These are phyloP conservation scores for Hymenoscyphus scutula DNA, from an alignment of 2,329 filamentous ascomycete species.

Conservation along the genomic window DNA sequence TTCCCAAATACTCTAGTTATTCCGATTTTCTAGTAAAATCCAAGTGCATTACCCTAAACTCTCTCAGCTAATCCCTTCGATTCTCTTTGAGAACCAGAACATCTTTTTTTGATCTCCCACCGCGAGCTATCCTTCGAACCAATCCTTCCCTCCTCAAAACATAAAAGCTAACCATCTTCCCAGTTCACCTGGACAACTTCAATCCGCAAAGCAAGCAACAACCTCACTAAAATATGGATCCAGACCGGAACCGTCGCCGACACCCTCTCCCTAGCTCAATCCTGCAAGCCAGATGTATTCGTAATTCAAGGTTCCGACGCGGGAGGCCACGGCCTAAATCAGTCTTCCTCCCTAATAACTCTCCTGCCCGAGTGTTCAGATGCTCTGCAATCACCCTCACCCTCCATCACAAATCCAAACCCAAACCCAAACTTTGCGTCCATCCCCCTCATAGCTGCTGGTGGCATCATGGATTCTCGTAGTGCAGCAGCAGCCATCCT, in stretches of 20 bases:
- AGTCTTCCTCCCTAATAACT: slow-evolving; percentile 29
- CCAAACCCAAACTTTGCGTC: slow-evolving; percentile 11
- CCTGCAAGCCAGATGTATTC: slow-evolving; percentile 28
- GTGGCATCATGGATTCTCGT: slow-evolving; percentile 36
- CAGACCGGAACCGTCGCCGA: slow-evolving; percentile 28
- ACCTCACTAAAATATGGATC: slow-evolving; percentile 29
- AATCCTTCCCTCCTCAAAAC: background rate
- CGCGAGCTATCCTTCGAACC: background rate
- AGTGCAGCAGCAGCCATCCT: slow-evolving; percentile 34
- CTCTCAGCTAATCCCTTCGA: too few species aligned
- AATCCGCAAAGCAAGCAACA: slow-evolving; percentile 11
- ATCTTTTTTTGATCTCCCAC: too few species aligned
- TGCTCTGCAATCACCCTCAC: slow-evolving; percentile 12
- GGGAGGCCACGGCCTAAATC: slow-evolving; percentile 33
- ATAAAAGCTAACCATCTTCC: background rate
- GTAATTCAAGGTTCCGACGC: slow-evolving; percentile 36
- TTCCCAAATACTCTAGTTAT: too few species aligned
- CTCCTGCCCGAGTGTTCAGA: slow-evolving; percentile 34
- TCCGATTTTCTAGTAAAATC: too few species aligned
- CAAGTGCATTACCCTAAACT: too few species aligned
- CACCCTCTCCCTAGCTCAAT: slow-evolving; percentile 21
- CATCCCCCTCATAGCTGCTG: slow-evolving; percentile 31
- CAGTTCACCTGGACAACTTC: slow-evolving; percentile 12
- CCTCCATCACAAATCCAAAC: too few species aligned
- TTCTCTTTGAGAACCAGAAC: too few species aligned